Evolutionary conservation across 768 basidiomycete species (phyloP).

Genomic region (Suillus hirtellus): DNA sequence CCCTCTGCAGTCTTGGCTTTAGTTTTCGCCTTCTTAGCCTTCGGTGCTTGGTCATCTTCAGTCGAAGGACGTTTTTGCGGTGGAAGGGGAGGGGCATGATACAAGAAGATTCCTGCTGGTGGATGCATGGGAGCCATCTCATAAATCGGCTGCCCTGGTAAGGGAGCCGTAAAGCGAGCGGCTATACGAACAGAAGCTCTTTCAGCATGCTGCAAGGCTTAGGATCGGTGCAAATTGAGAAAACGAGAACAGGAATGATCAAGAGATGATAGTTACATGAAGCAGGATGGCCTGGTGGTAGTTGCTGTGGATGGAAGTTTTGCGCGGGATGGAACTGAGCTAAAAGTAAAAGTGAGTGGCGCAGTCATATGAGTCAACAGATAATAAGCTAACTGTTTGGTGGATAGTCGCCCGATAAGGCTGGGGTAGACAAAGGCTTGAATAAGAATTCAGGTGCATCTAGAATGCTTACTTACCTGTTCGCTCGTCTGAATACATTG

Average conservation of each 20-base stretch:
- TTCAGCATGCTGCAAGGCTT: conserved; percentile 55
- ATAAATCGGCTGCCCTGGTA: conserved; percentile 31
- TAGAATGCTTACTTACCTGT: conserved; percentile 42
- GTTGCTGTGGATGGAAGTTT: conserved; percentile 33
- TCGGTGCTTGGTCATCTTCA: conserved; percentile 43
- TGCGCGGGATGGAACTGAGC: conserved; percentile 37
- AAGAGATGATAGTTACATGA: conserved; percentile 34
- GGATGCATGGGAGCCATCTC: conserved; percentile 36
- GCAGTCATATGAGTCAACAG: conserved; percentile 11
- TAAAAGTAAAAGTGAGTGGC: conserved; percentile 22
- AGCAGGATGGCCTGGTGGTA: conserved; percentile 27
- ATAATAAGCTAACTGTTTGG: conserved; percentile 35
- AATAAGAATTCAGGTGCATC: conserved; percentile 14
- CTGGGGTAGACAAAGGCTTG: conserved; percentile 29
- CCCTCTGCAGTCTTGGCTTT: conserved; percentile 38
- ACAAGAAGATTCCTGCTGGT: conserved; percentile 28
- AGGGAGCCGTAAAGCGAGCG: conserved; percentile 45
- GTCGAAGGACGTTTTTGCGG: conserved; percentile 38
- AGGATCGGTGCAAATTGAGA: conserved; percentile 22
- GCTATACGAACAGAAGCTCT: conserved; percentile 60
- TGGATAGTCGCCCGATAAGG: conserved; percentile 44
- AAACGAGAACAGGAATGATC: conserved; percentile 18
- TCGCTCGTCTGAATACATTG: conserved; percentile 60
- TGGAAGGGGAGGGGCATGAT: conserved; percentile 31
- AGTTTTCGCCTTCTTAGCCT: conserved; percentile 48